A percentile compares a stretch with the other conserved stretches of the same genome.
phyloP scores from a whole-genome alignment of 139 green algal genomes.

The Haematococcus lacustris region DNA sequence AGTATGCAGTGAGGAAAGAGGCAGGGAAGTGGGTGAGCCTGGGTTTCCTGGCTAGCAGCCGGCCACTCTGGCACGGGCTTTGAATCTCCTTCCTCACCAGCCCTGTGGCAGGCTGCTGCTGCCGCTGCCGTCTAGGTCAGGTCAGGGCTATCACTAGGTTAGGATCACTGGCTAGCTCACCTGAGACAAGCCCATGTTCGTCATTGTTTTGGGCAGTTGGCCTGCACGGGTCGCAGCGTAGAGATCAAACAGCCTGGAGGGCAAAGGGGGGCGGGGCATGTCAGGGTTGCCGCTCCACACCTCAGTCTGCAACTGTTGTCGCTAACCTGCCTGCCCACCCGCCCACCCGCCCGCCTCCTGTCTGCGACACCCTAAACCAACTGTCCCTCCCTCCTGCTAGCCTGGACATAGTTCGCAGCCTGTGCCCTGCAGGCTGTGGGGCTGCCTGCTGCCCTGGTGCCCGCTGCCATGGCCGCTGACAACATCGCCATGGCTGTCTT shows the following conservation, averaged over 20 bases:
- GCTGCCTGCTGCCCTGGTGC: no score
- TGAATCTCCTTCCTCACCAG: background rate
- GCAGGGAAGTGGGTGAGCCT: background rate
- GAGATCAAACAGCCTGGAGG: no score
- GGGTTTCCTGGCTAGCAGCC: background rate
- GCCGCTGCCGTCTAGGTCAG: background rate
- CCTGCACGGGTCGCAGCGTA: no score
- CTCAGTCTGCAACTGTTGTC: background rate
- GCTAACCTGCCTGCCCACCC: background rate
- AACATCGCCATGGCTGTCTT: slow-evolving; percentile 80
- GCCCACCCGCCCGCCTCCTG: background rate
- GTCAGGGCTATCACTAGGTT: background rate
- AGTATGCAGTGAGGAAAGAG: background rate
- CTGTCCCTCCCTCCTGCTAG: background rate
- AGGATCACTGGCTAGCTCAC: background rate
- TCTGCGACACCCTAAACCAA: background rate
- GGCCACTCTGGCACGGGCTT: background rate
- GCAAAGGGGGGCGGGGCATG: no score
- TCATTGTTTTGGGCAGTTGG: background rate
- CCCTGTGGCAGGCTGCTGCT: no score
- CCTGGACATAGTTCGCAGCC: background rate
- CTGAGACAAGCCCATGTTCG: background rate
- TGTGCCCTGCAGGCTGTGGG: background rate
- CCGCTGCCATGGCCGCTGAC: slow-evolving; percentile 63
- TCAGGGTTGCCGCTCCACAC: no score